Evolutionary conservation across 1,284 basidiomycete species (phyloP).

Genomic region (Baeospora myosura): DNA sequence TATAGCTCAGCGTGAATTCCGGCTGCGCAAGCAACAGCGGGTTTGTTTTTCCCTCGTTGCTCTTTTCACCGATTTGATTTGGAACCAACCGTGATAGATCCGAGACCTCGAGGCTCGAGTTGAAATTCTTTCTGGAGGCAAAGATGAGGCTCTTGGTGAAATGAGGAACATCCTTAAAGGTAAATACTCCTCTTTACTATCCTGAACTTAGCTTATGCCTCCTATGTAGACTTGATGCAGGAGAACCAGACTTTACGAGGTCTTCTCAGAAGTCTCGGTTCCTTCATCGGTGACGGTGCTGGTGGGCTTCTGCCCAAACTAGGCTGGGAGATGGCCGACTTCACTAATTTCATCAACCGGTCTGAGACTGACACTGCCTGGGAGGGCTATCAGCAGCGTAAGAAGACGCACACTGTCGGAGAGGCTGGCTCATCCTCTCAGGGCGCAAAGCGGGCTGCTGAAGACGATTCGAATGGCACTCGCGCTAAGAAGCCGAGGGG

Average conservation of each 20-base stretch:
- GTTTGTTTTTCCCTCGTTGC: slow-evolving; percentile 24
- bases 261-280: slow-evolving; percentile 66
- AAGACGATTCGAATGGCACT: slow-evolving; percentile 38
- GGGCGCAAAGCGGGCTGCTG: slow-evolving; percentile 36
- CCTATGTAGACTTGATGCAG: slow-evolving; percentile 64
- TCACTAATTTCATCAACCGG: slow-evolving; percentile 74
- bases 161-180: slow-evolving; percentile 77
- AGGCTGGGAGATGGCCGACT: slow-evolving; percentile 70
- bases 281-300: slow-evolving; percentile 81
- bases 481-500: slow-evolving; percentile 47
- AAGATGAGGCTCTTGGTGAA: slow-evolving; percentile 80
- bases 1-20: slow-evolving; percentile 88
- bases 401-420: slow-evolving; percentile 32
- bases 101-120: slow-evolving; percentile 89
- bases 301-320: slow-evolving; percentile 72
- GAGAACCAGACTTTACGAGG: slow-evolving; percentile 82
- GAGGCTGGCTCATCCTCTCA: slow-evolving; percentile 16
- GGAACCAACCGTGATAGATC: slow-evolving; percentile 44
- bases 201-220: slow-evolving; percentile 10
- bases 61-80: slow-evolving; percentile 3
- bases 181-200: slow-evolving; percentile 20
- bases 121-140: slow-evolving; percentile 81
- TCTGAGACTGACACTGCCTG: slow-evolving; percentile 88
- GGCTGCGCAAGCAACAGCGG: slow-evolving; percentile 82
- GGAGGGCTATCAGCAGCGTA: slow-evolving; percentile 76